Base-by-base conservation (phyloP, 208 protist species). In the Leishmania amazonensis region DNA sequence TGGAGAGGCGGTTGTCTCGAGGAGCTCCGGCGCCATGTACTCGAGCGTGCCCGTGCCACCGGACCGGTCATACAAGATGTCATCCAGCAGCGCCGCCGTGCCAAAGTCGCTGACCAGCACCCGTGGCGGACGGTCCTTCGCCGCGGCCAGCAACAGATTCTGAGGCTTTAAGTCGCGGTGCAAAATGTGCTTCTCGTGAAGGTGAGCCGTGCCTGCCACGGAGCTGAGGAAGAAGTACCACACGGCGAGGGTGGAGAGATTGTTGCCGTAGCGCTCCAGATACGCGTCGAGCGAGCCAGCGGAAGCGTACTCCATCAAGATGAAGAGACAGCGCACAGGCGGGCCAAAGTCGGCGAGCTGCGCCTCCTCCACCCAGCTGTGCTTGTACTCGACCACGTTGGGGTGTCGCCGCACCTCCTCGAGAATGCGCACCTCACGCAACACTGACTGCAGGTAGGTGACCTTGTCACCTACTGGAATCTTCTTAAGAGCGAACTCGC, bases 181-280 rank as follows among this genome's bases (percentile, higher is more conserved):
- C 17, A 98, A 83, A 78, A 98, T 95, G 81, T 90, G 89, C 79
- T 96, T 96, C 28, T 85, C 83, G 83, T 98, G 95, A 72, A 98
- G 84, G 75, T 96, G 91, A 0, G 89, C 88, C 28, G 87, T 95
- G 38, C 95, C 95, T 3, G 91, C 90, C 40, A 98, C 81, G 21
- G 95, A 91, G 80, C 89, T 93, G 7, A 98, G 84, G 82, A 96
- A 96, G 80, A 98, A 96, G 80, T 96, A 98, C 95, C 95, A 98
- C 65, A 98, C 95, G 8, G 93, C 92, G 47, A 94, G 87, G 38
- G 88, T 95, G 64, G 92, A 93, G 15, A 97, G 87, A n/a, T 83
- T 80, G 42, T 76, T 87, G 62, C 92, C 89, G 81, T 94, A 85
- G 58, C 86, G 91, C 42, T 94, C 89, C 65, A 98, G 80, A 78